Base-by-base conservation (phyloP, 768 basidiomycete species). In the Boletales sp. region DNA sequence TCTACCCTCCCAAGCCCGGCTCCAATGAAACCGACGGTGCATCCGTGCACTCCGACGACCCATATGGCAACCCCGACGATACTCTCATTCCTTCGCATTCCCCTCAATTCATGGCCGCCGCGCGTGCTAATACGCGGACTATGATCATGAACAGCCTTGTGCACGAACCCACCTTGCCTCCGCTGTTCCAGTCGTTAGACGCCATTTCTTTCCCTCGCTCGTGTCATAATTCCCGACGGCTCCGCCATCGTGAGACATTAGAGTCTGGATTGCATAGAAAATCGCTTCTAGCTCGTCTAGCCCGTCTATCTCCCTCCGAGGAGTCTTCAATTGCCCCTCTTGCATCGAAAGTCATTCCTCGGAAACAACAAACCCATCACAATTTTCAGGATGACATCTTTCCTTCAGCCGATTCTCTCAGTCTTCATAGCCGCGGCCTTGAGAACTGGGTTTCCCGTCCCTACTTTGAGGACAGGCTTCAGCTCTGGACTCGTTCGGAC, bases 381-480 rank as follows among this genome's bases (percentile, higher is more conserved):
- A 72, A 72, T 37, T 54, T 65, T 33, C 68, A 66, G 41, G 71
- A 50, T 6, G 58, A 54, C 51, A 19, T 54, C 31, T 63, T 67
- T 42, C 56, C 53, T 28, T 45, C 50, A 41, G 35, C 55, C 6
- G 57, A 54, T 39, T 55, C 49, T 15, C 47, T 57, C 21, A 46
- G 42, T 45, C 46, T 55, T 41, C 60, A 67, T 36, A 84, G 83
- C 60, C 70, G 71, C 13, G 83, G 85, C 48, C 70, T 91, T 41
- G 76, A 74, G 38, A 76, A 70, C n/a, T 91, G 89, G 89, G 74
- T 81, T 53, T 71, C 74, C 34, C 83, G 88, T 4, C 83, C 85
- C 21, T 85, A 84, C 61, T 90, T 87, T 63, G 88, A 91, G 66
- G 86, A 90, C 49, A 74, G 87, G 31, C 70, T 78, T 54, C 67